Conservation (phyloP, 2,329 filamentous ascomycete genomes). For the Colletotrichum trifolii region DNA sequence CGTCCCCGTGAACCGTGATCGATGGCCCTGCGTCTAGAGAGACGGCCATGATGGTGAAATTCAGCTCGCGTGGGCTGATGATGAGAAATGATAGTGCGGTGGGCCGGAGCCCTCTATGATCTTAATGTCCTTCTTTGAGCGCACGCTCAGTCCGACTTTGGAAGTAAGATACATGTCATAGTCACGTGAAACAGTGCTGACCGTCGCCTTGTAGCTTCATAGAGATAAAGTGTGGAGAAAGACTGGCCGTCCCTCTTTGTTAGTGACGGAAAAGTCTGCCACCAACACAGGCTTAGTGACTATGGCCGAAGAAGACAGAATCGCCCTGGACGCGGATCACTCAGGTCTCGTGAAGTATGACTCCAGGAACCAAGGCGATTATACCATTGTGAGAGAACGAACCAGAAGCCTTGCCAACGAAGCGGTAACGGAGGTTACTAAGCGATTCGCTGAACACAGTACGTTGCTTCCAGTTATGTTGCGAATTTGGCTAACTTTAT, state of each 20-base stretch:
- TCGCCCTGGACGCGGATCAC: conserved; percentile 40
- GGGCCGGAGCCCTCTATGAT: too few species aligned
- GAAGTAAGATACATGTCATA: too few species aligned
- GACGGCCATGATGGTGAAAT: too few species aligned
- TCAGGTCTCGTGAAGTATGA: conserved; percentile 41
- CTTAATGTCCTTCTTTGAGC: too few species aligned
- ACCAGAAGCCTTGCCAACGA: background rate
- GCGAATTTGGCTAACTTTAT: background rate
- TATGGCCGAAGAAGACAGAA: conserved; percentile 17
- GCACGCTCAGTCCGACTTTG: too few species aligned
- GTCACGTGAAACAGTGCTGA: too few species aligned
- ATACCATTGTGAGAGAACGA: background rate
- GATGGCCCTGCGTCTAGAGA: too few species aligned
- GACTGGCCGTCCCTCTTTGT: conserved; percentile 35
- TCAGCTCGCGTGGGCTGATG: too few species aligned
- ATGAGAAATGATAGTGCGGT: too few species aligned
- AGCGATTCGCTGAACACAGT: conserved; percentile 4
- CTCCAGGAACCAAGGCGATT: background rate
- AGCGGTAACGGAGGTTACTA: background rate
- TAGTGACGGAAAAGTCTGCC: conserved; percentile 42
- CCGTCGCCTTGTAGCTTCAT: too few species aligned
- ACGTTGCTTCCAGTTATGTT: background rate
- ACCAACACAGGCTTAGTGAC: conserved; percentile 35
- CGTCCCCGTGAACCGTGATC: too few species aligned
- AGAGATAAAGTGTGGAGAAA: too few species aligned